phyloP scores from a whole-genome alignment of 2,329 filamentous ascomycete genomes.

The Amauroascus niger region DNA sequence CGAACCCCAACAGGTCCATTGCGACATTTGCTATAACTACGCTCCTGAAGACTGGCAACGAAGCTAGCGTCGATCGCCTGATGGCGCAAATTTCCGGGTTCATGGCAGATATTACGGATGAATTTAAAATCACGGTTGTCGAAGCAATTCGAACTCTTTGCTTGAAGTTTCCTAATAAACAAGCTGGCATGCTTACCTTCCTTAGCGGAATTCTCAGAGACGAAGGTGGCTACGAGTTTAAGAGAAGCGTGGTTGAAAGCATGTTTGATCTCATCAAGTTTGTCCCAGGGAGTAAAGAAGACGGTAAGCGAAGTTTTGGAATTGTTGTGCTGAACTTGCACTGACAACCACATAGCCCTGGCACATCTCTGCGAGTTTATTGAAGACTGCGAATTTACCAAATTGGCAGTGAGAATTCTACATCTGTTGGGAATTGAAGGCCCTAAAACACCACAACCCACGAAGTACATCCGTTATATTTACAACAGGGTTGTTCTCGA shows the following conservation, averaged over 20 bases:
- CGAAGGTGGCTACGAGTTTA: slow-evolving; percentile 97
- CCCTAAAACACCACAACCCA: slow-evolving; percentile 87
- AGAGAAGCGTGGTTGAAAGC: slow-evolving; percentile 93
- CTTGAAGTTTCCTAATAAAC: slow-evolving; percentile 95
- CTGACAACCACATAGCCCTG: slow-evolving; percentile 48
- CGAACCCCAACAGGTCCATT: slow-evolving; percentile 92
- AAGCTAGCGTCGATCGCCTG: slow-evolving; percentile 87
- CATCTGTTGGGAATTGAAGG: slow-evolving; percentile 91
- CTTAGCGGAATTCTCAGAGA: slow-evolving; percentile 92
- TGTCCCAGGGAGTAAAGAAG: slow-evolving; percentile 73
- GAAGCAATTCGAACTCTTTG: slow-evolving; percentile 95
- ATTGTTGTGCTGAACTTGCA: neutral
- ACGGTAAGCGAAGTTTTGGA: slow-evolving; percentile 34
- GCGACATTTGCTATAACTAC: slow-evolving; percentile 98
- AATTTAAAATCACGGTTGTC: slow-evolving; percentile 99
- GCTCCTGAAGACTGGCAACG: slow-evolving; percentile 94
- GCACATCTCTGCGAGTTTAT: slow-evolving; percentile 98
- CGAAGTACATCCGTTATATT: slow-evolving; percentile 98
- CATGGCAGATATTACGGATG: slow-evolving; percentile 98
- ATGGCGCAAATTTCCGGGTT: slow-evolving; percentile 99
- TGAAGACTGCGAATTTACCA: slow-evolving; percentile 98
- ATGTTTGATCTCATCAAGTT: slow-evolving; percentile 99
- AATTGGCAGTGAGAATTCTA: slow-evolving; percentile 87
- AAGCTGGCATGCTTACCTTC: slow-evolving; percentile 95
- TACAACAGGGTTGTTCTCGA: slow-evolving; percentile 97